A percentile compares a stretch with the other conserved stretches of the same genome.
phyloP scores from a whole-genome alignment of 164 flowering plant genomes.

The Berberis thunbergii region DNA sequence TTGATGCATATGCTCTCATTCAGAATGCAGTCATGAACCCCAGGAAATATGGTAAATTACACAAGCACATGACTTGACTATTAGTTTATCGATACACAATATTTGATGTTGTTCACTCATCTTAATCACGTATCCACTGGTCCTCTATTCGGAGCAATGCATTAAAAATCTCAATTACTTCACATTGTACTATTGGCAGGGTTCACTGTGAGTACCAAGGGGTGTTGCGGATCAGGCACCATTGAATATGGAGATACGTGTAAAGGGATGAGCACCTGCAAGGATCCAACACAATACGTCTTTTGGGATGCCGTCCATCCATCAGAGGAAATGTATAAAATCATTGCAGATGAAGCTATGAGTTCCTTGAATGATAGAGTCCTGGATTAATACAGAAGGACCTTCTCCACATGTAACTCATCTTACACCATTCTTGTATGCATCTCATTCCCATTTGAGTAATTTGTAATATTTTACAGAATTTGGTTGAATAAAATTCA shows the following conservation, averaged over 20 bases:
- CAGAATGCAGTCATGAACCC: constrained; percentile 31
- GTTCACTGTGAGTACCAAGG: constrained; percentile 39
- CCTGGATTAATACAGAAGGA: neutral
- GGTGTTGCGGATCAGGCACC: constrained; percentile 69
- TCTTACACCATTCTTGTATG: neutral
- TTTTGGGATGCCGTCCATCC: constrained; percentile 84
- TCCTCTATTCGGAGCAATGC: too few relatives aligned
- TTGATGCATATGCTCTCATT: constrained; percentile 28
- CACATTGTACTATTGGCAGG: constrained; percentile 21
- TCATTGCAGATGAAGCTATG: constrained; percentile 24
- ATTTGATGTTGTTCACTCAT: too few relatives aligned
- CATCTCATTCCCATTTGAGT: neutral
- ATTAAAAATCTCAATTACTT: neutral
- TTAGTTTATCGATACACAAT: too few relatives aligned
- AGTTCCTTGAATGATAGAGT: neutral
- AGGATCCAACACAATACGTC: constrained; percentile 30
- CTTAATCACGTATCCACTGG: too few relatives aligned
- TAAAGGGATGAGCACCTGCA: constrained; percentile 32
- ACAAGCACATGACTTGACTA: neutral
- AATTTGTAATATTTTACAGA: neutral
- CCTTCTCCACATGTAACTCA: neutral
- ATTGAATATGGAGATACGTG: constrained; percentile 41
- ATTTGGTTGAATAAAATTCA: neutral
- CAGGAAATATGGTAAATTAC: constrained; percentile 30
- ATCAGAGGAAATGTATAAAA: constrained; percentile 41